A percentile compares a stretch with the other conserved stretches of the same genome.
These are phyloP conservation scores for Cladorrhinum sp. DNA, from an alignment of 2,329 filamentous ascomycete species.

Conservation along the genomic window DNA sequence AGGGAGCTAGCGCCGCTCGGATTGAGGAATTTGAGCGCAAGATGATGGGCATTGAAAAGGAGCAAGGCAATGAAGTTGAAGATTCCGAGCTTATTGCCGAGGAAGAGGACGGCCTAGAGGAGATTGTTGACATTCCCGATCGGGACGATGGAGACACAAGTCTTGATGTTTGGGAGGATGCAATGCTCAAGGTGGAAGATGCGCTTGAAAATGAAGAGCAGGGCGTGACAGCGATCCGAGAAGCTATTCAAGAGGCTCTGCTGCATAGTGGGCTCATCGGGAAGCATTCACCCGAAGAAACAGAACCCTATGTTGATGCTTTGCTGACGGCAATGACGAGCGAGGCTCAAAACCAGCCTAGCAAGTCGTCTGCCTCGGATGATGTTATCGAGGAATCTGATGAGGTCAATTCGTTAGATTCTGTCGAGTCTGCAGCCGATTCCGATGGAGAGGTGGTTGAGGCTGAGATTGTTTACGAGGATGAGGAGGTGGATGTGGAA, in stretches of 20 bases:
- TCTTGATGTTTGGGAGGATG: conserved; percentile 48
- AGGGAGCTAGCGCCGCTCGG: conserved; percentile 61
- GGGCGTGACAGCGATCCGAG: conserved; percentile 50
- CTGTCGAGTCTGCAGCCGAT: conserved; percentile 12
- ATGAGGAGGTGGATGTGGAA: conserved; percentile 18
- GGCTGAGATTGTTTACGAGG: neutral
- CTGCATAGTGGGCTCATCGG: conserved; percentile 52
- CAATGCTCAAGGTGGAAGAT: conserved; percentile 54
- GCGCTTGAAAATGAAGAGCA: conserved; percentile 56
- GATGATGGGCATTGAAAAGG: conserved; percentile 50
- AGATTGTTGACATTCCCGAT: conserved; percentile 22
- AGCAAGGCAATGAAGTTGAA: conserved; percentile 29
- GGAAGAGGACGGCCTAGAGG: conserved; percentile 23
- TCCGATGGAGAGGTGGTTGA: neutral
- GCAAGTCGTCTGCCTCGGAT: conserved; percentile 14
- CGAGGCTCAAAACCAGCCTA: conserved; percentile 4
- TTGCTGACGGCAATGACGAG: conserved; percentile 48
- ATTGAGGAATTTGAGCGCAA: conserved; percentile 67
- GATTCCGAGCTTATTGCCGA: conserved; percentile 9
- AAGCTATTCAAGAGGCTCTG: conserved; percentile 54
- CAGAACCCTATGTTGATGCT: conserved; percentile 47
- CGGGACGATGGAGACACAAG: conserved; percentile 13
- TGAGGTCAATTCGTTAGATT: neutral
- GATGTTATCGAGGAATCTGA: conserved; percentile 13
- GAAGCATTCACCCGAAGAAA: conserved; percentile 45